Conservation (phyloP, 345 rosid genomes). For the Eucalyptus curtisii region DNA sequence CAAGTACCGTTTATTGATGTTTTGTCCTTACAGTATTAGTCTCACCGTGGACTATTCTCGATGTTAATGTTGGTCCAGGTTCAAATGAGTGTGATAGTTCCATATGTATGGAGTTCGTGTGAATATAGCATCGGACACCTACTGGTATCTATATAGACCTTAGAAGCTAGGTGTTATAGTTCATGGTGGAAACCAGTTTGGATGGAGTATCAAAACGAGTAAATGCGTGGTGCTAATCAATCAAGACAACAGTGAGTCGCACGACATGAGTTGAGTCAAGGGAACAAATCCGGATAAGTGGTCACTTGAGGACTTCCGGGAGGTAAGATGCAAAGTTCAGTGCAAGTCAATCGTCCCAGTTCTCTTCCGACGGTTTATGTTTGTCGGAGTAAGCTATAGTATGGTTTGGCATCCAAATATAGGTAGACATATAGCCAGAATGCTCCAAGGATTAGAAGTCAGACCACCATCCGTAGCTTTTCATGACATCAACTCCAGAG, state of each 20-base stretch:
- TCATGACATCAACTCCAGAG: neutral
- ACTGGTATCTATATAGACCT: neutral
- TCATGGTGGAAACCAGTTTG: neutral
- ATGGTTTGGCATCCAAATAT: neutral
- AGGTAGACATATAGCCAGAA: neutral
- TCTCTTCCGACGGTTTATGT: no score
- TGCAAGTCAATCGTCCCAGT: no score
- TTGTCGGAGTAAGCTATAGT: rapidly evolving
- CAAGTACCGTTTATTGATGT: no score
- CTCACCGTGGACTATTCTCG: neutral
- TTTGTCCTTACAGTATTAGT: no score
- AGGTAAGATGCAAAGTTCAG: no score
- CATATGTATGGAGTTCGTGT: neutral
- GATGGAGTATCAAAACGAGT: neutral
- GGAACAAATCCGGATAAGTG: neutral
- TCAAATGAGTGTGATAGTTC: neutral
- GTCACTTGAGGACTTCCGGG: neutral
- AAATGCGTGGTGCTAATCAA: neutral
- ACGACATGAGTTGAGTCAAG: neutral
- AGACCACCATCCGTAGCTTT: neutral
- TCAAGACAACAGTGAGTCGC: neutral
- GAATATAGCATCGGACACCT: neutral
- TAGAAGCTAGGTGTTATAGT: no score
- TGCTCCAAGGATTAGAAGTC: neutral
- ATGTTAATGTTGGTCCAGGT: neutral